Evolutionary conservation across 2,329 filamentous ascomycete genomes (phyloP).

Genomic region (Lomentospora prolificans): DNA sequence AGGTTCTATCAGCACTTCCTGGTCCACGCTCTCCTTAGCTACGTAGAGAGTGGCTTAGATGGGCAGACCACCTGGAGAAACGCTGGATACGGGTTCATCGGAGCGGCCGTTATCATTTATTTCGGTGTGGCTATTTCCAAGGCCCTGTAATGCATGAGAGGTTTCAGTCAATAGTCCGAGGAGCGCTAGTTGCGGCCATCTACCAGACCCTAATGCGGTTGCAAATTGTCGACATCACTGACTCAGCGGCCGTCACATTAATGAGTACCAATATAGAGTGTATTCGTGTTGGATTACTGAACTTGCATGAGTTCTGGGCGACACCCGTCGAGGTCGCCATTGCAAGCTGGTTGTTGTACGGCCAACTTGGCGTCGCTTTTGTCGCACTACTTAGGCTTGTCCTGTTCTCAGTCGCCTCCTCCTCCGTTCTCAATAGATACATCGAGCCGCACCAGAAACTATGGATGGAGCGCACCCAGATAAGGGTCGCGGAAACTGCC

Average conservation of each 20-base stretch:
- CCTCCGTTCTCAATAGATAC: too few species aligned
- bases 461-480: constrained; percentile 28
- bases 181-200: constrained; percentile 21
- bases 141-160: constrained; percentile 28
- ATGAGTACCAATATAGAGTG: constrained; percentile 39
- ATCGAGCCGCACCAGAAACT: constrained; percentile 17
- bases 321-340: constrained; percentile 30
- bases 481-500: constrained; percentile 21
- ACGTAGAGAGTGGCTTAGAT: constrained; percentile 17
- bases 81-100: constrained; percentile 31
- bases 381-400: too few species aligned
- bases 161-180: constrained; percentile 21
- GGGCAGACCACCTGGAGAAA: constrained; percentile 13
- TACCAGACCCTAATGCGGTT: constrained; percentile 24
- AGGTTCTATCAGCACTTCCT: constrained; percentile 33
- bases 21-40: constrained; percentile 26
- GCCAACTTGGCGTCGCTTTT: constrained; percentile 36
- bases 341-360: constrained; percentile 35
- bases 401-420: too few species aligned
- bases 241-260: constrained; percentile 32
- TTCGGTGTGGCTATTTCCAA: constrained; percentile 27
- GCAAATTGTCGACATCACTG: constrained; percentile 22
- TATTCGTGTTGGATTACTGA: constrained; percentile 22
- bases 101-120: constrained; percentile 29
- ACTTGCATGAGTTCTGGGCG: constrained; percentile 31